These are phyloP conservation scores for Isabelozyma rhagii DNA, from an alignment of 805 yeast genomes.

Conservation along the genomic window DNA sequence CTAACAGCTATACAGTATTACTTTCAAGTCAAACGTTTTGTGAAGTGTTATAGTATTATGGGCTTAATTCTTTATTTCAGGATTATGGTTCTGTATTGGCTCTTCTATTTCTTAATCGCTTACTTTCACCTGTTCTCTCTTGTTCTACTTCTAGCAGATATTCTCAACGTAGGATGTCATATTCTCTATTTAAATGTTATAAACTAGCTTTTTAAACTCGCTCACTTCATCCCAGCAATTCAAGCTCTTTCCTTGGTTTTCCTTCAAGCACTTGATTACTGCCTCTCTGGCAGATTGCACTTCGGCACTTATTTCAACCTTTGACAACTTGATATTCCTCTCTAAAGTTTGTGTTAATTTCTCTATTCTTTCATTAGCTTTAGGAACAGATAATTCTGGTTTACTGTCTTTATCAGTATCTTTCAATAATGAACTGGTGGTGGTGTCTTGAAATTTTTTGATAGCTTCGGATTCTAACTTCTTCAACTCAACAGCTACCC, in stretches of 20 bases:
- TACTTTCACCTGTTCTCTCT: too few species aligned
- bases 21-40: too few species aligned
- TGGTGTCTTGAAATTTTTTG: conserved; percentile 47
- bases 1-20: too few species aligned
- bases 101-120: too few species aligned
- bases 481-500: conserved; percentile 56
- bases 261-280: conserved; percentile 59
- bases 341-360: conserved; percentile 31
- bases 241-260: conserved; percentile 61
- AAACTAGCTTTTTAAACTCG: conserved; percentile 59
- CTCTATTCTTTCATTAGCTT: conserved; percentile 40
- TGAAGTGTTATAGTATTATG: too few species aligned
- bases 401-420: conserved; percentile 21
- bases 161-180: background rate
- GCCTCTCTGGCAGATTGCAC: conserved; percentile 45
- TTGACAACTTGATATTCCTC: conserved; percentile 30
- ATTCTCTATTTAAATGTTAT: conserved; percentile 5
- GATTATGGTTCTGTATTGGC: too few species aligned
- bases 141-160: background rate
- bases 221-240: conserved; percentile 83
- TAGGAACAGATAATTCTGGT: conserved; percentile 22
- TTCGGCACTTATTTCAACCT: conserved; percentile 33
- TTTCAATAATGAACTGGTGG: conserved; percentile 39
- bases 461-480: conserved; percentile 53
- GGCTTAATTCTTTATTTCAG: too few species aligned